Evolutionary conservation across 2,329 filamentous ascomycete genomes (phyloP), one percentile per base, ranked within the genome.

Genomic region (Cladosporium sp.): DNA sequence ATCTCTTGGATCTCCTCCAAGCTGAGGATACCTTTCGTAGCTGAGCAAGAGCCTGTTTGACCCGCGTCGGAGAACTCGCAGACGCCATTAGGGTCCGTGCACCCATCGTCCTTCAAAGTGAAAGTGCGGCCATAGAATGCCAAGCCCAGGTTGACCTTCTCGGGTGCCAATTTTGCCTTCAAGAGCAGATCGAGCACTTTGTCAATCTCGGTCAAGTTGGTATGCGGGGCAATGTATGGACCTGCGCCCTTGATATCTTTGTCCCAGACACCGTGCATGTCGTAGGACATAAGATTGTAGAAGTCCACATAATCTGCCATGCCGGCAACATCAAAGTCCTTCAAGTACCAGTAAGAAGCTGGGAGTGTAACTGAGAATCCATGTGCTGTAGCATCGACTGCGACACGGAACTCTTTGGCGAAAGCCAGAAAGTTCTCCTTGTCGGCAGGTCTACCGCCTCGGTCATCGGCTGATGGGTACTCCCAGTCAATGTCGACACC

Each of bases 121-220:
- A 72, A 75, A 1, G 64, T 64, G 3, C 71, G 69, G 3, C 78
- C 76, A 61, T 82, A 82, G 58, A 77, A 81, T 2, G 70, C 77
- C 3, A 78, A 30, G 1, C 80, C 80, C 6, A 83, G 58, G 3
- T 65, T 69, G 3, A 83, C 61, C 57, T 79, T 77, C 0, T 61
- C 51, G 0, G 79, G 68, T 0, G 67, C 62, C 1, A 83, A 66
- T 17, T 73, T 65, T 15, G 71, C 74, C 7, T 76, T 69, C 77
- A 80, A 81, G 6, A 82, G 66, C 0, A 82, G 73, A 3, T 80
- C 72, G 0, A 80, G 57, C 0, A 70, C 71, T 0, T 60, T n/a
- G 3, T 75, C 68, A 14, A 80, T 80, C 63, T 81, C 78, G 1
- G 76, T 78, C 0, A 81, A 55, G 60, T 81, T 79, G 0, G 79